phyloP scores from a whole-genome alignment of 1,284 basidiomycete genomes.

The Erythrobasidium hasegawianum region DNA sequence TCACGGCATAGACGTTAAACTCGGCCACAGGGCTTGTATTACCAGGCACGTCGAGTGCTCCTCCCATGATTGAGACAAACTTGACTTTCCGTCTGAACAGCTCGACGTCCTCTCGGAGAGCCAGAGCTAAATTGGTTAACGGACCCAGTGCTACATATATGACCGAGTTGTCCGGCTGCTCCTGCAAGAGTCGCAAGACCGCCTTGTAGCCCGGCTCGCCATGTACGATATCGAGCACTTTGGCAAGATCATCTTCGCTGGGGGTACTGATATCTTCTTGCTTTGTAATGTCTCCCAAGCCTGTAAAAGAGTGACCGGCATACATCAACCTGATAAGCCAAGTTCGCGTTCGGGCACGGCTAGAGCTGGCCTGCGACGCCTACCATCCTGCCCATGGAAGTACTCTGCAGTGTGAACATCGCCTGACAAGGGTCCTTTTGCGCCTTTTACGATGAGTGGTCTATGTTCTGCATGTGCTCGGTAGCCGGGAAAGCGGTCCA shows the following conservation, averaged over 20 bases:
- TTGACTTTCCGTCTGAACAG: constrained; percentile 57
- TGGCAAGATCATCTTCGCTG: constrained; percentile 22
- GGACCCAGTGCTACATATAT: constrained; percentile 85
- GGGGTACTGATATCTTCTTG: constrained; percentile 63
- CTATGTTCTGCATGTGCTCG: constrained; percentile 28
- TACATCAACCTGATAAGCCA: not conserved
- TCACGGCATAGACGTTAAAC: constrained; percentile 93
- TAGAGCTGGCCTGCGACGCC: constrained; percentile 36
- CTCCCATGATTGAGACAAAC: constrained; percentile 87
- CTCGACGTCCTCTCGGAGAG: constrained; percentile 60
- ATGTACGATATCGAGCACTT: constrained; percentile 42
- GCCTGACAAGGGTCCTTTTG: constrained; percentile 70
- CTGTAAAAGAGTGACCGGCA: constrained; percentile 46
- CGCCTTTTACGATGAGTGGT: constrained; percentile 59
- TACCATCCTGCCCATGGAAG: constrained; percentile 55
- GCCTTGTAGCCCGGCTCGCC: constrained; percentile 59
- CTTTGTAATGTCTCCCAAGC: constrained; percentile 68
- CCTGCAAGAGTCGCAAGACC: constrained; percentile 63
- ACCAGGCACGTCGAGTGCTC: constrained; percentile 87
- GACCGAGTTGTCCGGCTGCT: constrained; percentile 61
- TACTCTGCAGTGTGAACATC: constrained; percentile 75
- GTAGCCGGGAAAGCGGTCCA: constrained; percentile 62
- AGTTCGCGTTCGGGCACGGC: too few relatives aligned
- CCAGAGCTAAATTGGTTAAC: constrained; percentile 74
- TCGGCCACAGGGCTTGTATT: constrained; percentile 80